These are phyloP conservation scores for Penicillium silybi DNA, from an alignment of 495 filamentous ascomycete genomes.

Conservation along the genomic window DNA sequence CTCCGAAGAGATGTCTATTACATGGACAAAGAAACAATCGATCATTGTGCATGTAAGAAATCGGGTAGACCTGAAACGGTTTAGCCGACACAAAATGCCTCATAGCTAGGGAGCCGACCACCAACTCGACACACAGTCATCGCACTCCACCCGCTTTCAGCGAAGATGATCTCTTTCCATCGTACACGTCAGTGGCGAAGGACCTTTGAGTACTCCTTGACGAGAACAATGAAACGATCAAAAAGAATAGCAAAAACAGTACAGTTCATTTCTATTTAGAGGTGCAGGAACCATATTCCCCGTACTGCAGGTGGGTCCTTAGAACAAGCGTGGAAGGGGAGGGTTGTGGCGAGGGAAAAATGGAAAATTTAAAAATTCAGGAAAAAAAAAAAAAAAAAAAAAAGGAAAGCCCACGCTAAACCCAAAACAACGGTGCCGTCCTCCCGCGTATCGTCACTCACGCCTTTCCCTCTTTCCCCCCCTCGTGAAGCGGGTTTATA, in stretches of 20 bases:
- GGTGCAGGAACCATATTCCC: slow-evolving; percentile 20
- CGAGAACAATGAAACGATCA: not conserved
- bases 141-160: slow-evolving; percentile 8
- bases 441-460: slow-evolving; percentile 25
- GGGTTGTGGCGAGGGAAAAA: slow-evolving; percentile 1
- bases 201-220: not conserved
- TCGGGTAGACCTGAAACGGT: slow-evolving; percentile 17
- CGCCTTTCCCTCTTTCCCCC: slow-evolving; percentile 17
- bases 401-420: slow-evolving; percentile 13
- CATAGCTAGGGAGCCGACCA: slow-evolving; percentile 18
- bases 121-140: slow-evolving; percentile 20
- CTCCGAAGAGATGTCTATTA: too few species aligned
- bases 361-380: not conserved
- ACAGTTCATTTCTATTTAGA: slow-evolving; percentile 3
- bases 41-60: not conserved
- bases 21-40: not conserved
- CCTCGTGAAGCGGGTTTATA: not conserved
- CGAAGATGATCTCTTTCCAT: slow-evolving; percentile 6
- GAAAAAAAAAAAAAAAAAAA: slow-evolving; percentile 9
- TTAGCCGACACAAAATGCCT: slow-evolving; percentile 32
- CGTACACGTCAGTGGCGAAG: not conserved
- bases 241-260: not conserved
- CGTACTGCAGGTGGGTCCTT: slow-evolving; percentile 16
- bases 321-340: slow-evolving; percentile 12
- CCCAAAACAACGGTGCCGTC: slow-evolving; percentile 25